phyloP scores from a whole-genome alignment of 768 basidiomycete species.

The Hericium rajendrae region DNA sequence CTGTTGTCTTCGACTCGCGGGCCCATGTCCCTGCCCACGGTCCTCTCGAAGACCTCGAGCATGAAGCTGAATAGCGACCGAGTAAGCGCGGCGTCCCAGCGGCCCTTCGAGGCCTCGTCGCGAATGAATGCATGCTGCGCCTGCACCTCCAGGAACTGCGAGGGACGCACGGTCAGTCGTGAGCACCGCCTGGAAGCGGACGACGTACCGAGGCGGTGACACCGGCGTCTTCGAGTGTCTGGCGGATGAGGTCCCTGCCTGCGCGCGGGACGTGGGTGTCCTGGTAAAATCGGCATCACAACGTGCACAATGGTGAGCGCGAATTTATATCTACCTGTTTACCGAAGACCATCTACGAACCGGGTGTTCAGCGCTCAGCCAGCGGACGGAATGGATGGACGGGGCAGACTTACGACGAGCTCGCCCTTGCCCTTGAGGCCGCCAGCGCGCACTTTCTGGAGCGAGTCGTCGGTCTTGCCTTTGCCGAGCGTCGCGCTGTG shows the following conservation, averaged over 20 bases:
- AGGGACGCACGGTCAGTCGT: background rate
- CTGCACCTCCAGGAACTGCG: constrained; percentile 87
- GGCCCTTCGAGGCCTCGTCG: constrained; percentile 84
- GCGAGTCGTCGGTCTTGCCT: constrained; percentile 58
- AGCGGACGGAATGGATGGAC: background rate
- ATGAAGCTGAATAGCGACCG: constrained; percentile 72
- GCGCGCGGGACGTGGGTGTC: constrained; percentile 89
- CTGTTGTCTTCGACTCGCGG: constrained; percentile 37
- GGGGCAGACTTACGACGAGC: constrained; percentile 48
- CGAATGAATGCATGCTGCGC: constrained; percentile 96
- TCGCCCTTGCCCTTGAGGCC: constrained; percentile 76
- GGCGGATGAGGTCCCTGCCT: constrained; percentile 80
- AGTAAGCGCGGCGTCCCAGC: constrained; percentile 93
- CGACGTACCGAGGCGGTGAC: constrained; percentile 57
- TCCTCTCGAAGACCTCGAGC: constrained; percentile 91
- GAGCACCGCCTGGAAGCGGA: background rate
- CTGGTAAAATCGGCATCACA: constrained; percentile 23
- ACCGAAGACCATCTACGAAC: constrained; percentile 80
- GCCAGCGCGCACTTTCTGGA: constrained; percentile 62
- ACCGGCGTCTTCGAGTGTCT: constrained; percentile 71
- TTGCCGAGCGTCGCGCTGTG: constrained; percentile 82
- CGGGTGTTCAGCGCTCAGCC: background rate
- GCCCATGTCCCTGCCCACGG: constrained; percentile 78
- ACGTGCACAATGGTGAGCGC: background rate
- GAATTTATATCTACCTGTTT: constrained; percentile 53